Evolutionary conservation across 1,284 basidiomycete genomes (phyloP), one percentile per base, ranked within the genome.

Genomic region (Ceratobasidium sp.): DNA sequence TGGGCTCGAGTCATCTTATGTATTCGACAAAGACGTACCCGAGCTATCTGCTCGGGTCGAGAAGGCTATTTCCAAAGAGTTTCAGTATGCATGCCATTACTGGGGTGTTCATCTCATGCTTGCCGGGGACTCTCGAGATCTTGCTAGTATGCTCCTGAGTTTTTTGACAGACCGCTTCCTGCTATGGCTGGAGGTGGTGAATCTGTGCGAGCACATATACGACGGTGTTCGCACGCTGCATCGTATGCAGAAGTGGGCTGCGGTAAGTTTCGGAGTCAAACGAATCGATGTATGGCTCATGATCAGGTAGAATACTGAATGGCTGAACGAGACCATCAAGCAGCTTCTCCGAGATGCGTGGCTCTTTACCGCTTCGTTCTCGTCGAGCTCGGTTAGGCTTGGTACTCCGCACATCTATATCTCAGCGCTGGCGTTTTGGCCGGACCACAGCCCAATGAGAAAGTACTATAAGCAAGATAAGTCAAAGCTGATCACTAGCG

Each of bases 331-430:
- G 40, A 33, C 1, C 51, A 6, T 18, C 18, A 33, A 23, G 23
- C 13, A 9, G 46, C 68, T 70, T 12, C 20, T 12, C 12, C 13
- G 56, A 10, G 68, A 70, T 28, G 51, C 12, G 18, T 55, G 15
- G 26, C 1, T 9, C 20, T 70, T 70, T 51, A 51, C 53, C 15
- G 33, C 23, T 3, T 20, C 28, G 9, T 55, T 70, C 20, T 15
- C 26, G 13, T 28, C 49, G 13, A 70, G 53, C 23, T 3, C 23
- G 18, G 28, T 28, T 15, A 18, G 13, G 1, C 68, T 56, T 0
- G 56, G 68, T 28, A 70, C 68, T 15, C 68, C 68, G 51, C 68
- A 70, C 33, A 68, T 68, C 49, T 68, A 68, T 46, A 26, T 39
- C 10, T 68, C 66, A 0, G 28, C 28, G 66, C 40, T 70, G 28